Conservation (phyloP, 169 alveolate species). For the Plasmodium yoelii region DNA sequence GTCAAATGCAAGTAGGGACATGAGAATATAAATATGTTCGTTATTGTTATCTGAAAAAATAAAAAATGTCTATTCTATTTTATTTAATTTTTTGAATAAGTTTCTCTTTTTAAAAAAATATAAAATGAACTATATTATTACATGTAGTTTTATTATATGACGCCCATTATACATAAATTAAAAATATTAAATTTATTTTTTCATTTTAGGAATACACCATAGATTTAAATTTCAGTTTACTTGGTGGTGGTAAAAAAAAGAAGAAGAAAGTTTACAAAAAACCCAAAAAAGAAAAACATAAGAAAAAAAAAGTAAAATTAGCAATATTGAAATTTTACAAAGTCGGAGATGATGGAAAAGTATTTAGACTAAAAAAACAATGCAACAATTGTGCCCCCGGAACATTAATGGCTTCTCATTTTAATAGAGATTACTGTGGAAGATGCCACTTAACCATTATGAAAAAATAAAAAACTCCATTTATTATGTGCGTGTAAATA, state of each 20-base stretch:
- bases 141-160: not conserved
- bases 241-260: conserved; percentile 95
- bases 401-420: conserved; percentile 98
- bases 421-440: conserved; percentile 98
- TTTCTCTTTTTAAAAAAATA: not conserved
- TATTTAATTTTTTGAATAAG: not conserved
- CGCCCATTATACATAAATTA: not conserved
- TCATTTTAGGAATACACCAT: conserved; percentile 39
- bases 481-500: not conserved
- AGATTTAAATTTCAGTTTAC: conserved; percentile 63
- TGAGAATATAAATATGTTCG: conserved; percentile 75
- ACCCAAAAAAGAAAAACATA: conserved; percentile 96
- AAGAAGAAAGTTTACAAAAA: conserved; percentile 95
- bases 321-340: conserved; percentile 97
- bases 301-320: conserved; percentile 98
- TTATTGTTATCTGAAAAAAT: conserved; percentile 68
- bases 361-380: conserved; percentile 94
- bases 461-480: conserved; percentile 72
- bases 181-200: not conserved
- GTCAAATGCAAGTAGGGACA: conserved; percentile 77
- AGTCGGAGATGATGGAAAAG: conserved; percentile 96
- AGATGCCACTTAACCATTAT: conserved; percentile 95
- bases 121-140: not conserved
- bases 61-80: conserved; percentile 9
- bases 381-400: conserved; percentile 98